These are phyloP conservation scores for Paramecium sexaurelia DNA, from an alignment of 73 alveolate species.

Conservation along the genomic window DNA sequence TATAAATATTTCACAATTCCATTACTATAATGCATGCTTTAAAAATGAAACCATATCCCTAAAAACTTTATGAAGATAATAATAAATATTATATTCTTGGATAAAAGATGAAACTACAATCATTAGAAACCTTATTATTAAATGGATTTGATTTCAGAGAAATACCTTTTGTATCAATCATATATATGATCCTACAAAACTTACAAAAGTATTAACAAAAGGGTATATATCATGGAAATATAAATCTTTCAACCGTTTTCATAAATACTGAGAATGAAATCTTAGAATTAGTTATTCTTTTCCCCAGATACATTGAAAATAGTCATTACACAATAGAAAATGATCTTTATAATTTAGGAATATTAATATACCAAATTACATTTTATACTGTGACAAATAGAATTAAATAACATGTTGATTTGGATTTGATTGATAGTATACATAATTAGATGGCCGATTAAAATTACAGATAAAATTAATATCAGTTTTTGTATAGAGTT, in stretches of 20 bases:
- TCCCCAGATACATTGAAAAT: neutral
- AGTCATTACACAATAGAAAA: neutral
- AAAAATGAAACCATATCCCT: neutral
- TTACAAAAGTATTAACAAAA: neutral
- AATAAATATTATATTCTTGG: neutral
- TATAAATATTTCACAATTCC: constrained; percentile 5
- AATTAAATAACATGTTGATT: neutral
- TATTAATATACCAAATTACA: constrained; percentile 18
- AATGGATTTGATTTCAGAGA: constrained; percentile 33
- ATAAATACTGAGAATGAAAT: neutral
- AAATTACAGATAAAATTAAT: neutral
- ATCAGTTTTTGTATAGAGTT: neutral
- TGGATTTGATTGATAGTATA: neutral
- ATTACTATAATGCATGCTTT: constrained; percentile 7
- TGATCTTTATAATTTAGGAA: neutral
- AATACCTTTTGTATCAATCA: constrained; percentile 15
- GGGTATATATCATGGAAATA: constrained; percentile 19
- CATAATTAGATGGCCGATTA: neutral
- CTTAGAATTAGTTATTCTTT: neutral
- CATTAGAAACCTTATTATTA: neutral
- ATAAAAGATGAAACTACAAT: neutral
- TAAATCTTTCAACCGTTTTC: neutral
- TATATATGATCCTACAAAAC: neutral
- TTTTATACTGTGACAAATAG: neutral
- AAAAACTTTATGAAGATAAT: constrained; percentile 1